Base-by-base conservation (phyloP, 1,139 yeast genomes). In the Yamadazyma aaseri region DNA sequence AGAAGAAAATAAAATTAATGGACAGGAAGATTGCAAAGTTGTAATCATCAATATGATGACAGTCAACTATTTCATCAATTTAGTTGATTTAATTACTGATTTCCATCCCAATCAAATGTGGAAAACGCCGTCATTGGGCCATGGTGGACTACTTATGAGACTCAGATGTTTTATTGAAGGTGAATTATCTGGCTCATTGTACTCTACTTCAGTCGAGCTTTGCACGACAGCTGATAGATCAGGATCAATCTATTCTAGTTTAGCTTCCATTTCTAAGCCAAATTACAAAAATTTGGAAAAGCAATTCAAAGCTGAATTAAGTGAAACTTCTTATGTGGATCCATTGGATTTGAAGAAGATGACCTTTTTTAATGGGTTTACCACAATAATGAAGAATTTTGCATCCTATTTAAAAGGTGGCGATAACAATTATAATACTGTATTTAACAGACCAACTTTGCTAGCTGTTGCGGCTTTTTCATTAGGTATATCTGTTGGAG, bases 1-100 rank as follows among this genome's bases (percentile, higher is more conserved):
- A 21, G 12, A 28, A 29, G 33, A 29, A 9, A 5, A 28, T 18
- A 18, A 17, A 3, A 29, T n/a, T 10, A 30, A 22, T 2, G 15
- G 31, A 9, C 25, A 26, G 8, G 30, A 20, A 18, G 15, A 20
- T 6, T 66, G 68, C 1, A 61, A 62, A 38, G 38, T 67, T 18
- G 59, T 68, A 2, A 53, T 68, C n/a, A 59, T 69, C 31, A 69
- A 69, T 42, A 49, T 68, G 51, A 59, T 66, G 47, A 61, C 71
- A 1, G 61, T 59, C 21, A 68, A 68, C 43, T 69, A 66, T 44
- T 69, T 69, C 36, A 47, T 57, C 20, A 66, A 65, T 40, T 51
- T 69, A 27, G 60, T 66, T 40, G 71, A 66, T 9, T 48, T 68
- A 20, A 63, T 67, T 26, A 58, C 57, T 40, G 41, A 39, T 20